A percentile compares a stretch with the other conserved stretches of the same genome.
Conservation (phyloP, 495 filamentous ascomycete species). For the Neurospora sp. region DNA sequence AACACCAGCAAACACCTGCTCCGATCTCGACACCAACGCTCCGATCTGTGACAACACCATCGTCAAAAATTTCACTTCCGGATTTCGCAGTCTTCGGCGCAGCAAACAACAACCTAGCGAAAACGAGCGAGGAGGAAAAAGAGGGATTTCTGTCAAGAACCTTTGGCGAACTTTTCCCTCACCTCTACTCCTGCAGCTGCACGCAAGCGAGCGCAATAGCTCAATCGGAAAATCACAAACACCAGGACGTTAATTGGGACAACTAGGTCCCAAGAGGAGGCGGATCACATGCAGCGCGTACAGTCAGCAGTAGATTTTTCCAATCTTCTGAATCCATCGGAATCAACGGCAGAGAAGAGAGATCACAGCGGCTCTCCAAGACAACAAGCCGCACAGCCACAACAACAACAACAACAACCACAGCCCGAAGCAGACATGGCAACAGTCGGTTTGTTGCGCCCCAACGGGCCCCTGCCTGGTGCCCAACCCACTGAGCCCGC, state of each 20-base stretch:
- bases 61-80: background rate
- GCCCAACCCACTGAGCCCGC: slow-evolving; percentile 37
- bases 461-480: slow-evolving; percentile 56
- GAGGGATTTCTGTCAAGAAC: background rate
- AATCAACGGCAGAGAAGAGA: slow-evolving; percentile 13
- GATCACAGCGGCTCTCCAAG: slow-evolving; percentile 13
- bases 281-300: slow-evolving; percentile 63
- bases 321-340: slow-evolving; percentile 64
- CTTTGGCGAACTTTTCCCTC: background rate
- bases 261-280: slow-evolving; percentile 8
- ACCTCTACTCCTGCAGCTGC: slow-evolving; percentile 6
- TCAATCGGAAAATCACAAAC: slow-evolving; percentile 8
- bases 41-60: background rate
- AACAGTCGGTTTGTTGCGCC: slow-evolving; percentile 56
- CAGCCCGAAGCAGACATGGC: slow-evolving; percentile 50
- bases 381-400: slow-evolving; percentile 20
- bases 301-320: slow-evolving; percentile 65
- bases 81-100: background rate
- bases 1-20: background rate
- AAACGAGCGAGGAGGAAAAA: background rate
- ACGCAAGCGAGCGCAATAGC: slow-evolving; percentile 15
- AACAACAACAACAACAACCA: slow-evolving; percentile 26
- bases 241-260: slow-evolving; percentile 2
- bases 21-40: slow-evolving; percentile 1
- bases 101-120: background rate